Evolutionary conservation across 805 yeast species (phyloP).

Genomic region (Hanseniaspora guilliermondii): DNA sequence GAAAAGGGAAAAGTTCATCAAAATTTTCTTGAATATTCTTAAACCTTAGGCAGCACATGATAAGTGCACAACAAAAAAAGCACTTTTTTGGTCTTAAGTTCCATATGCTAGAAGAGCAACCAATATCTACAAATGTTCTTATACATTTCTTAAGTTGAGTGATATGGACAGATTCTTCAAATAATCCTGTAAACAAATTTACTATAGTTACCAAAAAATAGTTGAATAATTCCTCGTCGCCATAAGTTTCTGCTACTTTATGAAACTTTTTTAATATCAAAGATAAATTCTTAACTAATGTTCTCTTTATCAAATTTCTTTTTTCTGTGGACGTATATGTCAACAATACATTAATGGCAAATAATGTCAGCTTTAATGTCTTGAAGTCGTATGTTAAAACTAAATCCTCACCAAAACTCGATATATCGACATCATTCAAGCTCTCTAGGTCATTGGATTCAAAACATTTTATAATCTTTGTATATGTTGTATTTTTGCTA

Average conservation of each 20-base stretch:
- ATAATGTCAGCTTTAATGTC: not conserved
- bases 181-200: not conserved
- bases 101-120: not conserved
- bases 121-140: not conserved
- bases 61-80: not conserved
- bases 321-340: not conserved
- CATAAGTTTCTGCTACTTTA: not conserved
- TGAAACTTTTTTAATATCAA: not conserved
- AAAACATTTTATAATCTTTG: not conserved
- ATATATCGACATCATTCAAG: not conserved
- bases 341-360: not conserved
- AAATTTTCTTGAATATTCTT: not conserved
- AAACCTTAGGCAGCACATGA: not conserved
- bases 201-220: not conserved
- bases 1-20: not conserved
- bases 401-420: not conserved
- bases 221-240: not conserved
- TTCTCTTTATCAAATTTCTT: not conserved
- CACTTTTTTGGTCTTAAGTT: not conserved
- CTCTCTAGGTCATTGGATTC: not conserved
- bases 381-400: not conserved
- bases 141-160: not conserved
- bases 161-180: not conserved
- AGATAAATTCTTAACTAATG: not conserved
- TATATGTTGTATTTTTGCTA: not conserved